Conservation (phyloP, 495 filamentous ascomycete genomes). For the Aspergillus nanangensis region DNA sequence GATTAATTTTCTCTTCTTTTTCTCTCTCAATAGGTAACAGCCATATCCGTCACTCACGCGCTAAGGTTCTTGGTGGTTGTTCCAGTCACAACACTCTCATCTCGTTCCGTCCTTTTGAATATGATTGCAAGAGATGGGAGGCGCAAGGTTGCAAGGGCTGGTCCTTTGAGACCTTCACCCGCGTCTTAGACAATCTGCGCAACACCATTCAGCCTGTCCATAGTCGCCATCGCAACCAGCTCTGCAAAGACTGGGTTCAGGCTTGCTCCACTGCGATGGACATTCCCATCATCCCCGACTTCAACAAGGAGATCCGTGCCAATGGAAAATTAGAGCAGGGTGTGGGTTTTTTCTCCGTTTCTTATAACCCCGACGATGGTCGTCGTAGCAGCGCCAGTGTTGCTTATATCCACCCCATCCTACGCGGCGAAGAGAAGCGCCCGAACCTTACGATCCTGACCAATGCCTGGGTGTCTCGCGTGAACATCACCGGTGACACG, state of each 20-base stretch:
- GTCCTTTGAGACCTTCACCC: conserved; percentile 73
- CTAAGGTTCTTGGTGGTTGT: conserved; percentile 82
- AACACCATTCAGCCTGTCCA: conserved; percentile 81
- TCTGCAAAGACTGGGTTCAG: conserved; percentile 79
- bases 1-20: background rate
- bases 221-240: conserved; percentile 69
- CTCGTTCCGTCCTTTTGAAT: conserved; percentile 77
- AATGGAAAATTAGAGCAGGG: conserved; percentile 64
- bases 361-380: conserved; percentile 79
- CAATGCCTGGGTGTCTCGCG: conserved; percentile 71
- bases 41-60: conserved; percentile 76
- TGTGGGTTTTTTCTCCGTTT: conserved; percentile 79
- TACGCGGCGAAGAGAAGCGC: conserved; percentile 68
- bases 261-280: conserved; percentile 67
- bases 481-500: conserved; percentile 59
- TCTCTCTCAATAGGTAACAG: conserved; percentile 59
- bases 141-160: conserved; percentile 69
- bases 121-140: conserved; percentile 72
- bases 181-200: conserved; percentile 67
- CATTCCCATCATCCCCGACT: conserved; percentile 73
- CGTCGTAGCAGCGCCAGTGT: conserved; percentile 74
- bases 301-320: conserved; percentile 70
- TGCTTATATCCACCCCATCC: conserved; percentile 82
- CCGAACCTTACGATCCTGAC: conserved; percentile 77
- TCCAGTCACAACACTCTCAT: conserved; percentile 85